Evolutionary conservation across 2,329 filamentous ascomycete species (phyloP).

Genomic region (Paraphoma sp.): DNA sequence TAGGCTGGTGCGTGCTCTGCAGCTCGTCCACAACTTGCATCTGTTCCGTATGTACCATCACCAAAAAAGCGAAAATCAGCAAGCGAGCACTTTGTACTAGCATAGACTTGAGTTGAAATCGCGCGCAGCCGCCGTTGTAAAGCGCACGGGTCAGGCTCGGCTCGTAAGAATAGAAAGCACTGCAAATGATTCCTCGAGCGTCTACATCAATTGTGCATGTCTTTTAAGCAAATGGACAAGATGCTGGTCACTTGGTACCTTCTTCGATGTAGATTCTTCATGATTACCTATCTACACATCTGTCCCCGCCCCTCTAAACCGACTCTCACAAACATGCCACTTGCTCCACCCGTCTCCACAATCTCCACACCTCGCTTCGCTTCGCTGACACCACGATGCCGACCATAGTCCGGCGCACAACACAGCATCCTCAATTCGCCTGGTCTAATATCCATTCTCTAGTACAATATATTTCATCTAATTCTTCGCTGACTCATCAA

Average conservation of each 20-base stretch:
- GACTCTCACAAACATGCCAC: not conserved
- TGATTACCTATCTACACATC: too few species aligned
- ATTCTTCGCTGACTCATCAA: constrained; percentile 1
- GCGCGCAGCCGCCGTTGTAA: constrained; percentile 17
- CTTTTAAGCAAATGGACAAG: too few species aligned
- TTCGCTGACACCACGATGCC: too few species aligned
- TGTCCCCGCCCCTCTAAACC: not conserved
- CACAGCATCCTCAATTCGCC: not conserved
- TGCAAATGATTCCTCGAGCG: not conserved
- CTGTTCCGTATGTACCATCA: constrained; percentile 24
- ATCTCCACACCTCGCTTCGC: not conserved
- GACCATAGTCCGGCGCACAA: not conserved
- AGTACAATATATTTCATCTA: not conserved
- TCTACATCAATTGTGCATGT: too few species aligned
- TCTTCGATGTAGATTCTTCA: too few species aligned
- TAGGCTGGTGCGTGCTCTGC: not conserved
- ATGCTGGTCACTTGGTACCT: too few species aligned
- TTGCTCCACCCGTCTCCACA: not conserved
- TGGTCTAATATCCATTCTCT: too few species aligned
- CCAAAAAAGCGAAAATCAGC: constrained; percentile 10
- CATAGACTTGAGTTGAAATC: constrained; percentile 7
- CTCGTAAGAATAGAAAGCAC: not conserved
- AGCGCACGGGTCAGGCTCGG: constrained; percentile 31
- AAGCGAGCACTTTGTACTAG: constrained; percentile 8
- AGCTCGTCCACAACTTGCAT: not conserved